These are phyloP conservation scores for Excoecaria agallocha DNA, from an alignment of 345 rosid species.

Conservation along the genomic window DNA sequence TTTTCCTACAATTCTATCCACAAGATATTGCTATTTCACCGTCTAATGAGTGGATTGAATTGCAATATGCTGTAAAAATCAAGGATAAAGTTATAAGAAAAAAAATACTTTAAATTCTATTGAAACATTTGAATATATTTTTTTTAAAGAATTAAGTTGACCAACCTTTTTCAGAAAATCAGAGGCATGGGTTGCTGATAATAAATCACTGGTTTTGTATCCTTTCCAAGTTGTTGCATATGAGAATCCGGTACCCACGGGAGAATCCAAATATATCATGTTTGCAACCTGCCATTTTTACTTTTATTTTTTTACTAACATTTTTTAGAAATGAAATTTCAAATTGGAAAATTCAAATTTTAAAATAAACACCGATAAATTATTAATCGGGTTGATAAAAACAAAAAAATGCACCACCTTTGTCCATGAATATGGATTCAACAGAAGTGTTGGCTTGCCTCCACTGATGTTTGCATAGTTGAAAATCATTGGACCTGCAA, in stretches of 20 bases:
- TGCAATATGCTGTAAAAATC: no score
- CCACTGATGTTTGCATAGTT: conserved; percentile 23
- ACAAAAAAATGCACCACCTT: conserved; percentile 16
- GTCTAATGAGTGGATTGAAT: no score
- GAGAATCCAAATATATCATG: conserved; percentile 23
- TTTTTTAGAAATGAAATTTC: not conserved
- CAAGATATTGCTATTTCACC: no score
- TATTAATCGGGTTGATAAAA: not conserved
- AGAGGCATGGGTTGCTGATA: not conserved
- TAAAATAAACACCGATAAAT: no score
- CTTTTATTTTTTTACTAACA: not conserved
- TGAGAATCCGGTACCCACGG: conserved; percentile 21
- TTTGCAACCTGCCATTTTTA: conserved; percentile 26
- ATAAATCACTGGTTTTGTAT: conserved; percentile 1
- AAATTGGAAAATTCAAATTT: no score
- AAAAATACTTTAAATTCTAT: no score
- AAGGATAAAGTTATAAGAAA: no score
- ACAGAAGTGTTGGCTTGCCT: conserved; percentile 10
- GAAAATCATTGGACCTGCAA: conserved; percentile 34
- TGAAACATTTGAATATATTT: no score
- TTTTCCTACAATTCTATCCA: no score
- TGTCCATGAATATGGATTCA: conserved; percentile 36
- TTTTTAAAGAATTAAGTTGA: not conserved
- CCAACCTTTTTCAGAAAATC: conserved; percentile 15
- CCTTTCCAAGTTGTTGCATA: conserved; percentile 16